Percentiles rank a stretch among this genome's conserved stretches.
phyloP scores from a whole-genome alignment of 2,329 filamentous ascomycete species.

The Penicillium sp. region DNA sequence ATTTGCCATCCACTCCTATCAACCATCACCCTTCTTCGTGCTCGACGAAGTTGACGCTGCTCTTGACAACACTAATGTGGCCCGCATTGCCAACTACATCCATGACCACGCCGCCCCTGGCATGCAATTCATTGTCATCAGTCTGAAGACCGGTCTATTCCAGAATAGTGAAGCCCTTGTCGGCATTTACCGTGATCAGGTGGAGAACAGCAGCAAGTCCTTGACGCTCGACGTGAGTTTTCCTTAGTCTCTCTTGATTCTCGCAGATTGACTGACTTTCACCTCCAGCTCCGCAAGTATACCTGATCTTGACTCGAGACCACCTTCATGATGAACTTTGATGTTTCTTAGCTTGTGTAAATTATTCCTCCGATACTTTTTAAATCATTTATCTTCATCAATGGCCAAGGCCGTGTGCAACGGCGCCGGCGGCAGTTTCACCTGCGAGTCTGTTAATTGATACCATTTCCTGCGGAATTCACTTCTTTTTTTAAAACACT shows the following conservation, averaged over 20 bases:
- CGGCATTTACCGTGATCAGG: constrained; percentile 92
- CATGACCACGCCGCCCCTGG: constrained; percentile 89
- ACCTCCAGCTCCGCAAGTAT: constrained; percentile 36
- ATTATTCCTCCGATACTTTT: constrained; percentile 16
- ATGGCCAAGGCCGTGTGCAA: not conserved
- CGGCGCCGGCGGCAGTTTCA: not conserved
- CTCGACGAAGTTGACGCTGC: constrained; percentile 97
- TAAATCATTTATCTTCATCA: not conserved
- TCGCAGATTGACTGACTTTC: constrained; percentile 6
- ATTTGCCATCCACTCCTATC: constrained; percentile 95
- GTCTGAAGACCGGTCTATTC: constrained; percentile 90
- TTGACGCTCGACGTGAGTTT: constrained; percentile 89
- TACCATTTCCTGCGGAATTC: constrained; percentile 10
- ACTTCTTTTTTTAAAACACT: not conserved
- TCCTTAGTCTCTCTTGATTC: not conserved
- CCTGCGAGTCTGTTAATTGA: constrained; percentile 14
- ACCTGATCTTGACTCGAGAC: constrained; percentile 19
- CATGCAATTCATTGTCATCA: constrained; percentile 99
- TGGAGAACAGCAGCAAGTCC: constrained; percentile 85
- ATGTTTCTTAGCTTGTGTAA: constrained; percentile 21
- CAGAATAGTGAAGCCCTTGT: constrained; percentile 95
- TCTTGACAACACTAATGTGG: constrained; percentile 95
- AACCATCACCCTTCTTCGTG: constrained; percentile 95
- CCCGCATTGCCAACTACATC: constrained; percentile 95
- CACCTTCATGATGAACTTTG: constrained; percentile 15